phyloP scores from a whole-genome alignment of 164 flowering plant species.

The Annona squamosa region DNA sequence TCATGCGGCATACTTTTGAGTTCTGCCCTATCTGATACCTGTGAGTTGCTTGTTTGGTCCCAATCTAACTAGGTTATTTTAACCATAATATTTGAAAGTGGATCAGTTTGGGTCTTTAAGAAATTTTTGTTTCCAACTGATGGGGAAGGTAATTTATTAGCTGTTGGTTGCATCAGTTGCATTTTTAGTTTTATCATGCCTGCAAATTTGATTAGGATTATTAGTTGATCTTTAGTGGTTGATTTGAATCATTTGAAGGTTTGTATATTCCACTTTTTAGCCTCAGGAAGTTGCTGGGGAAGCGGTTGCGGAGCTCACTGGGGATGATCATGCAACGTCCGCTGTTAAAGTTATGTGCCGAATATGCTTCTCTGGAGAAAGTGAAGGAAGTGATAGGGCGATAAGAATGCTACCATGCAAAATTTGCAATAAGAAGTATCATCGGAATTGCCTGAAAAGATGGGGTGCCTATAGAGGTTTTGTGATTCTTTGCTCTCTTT shows the following conservation, averaged over 20 bases:
- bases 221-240: not conserved
- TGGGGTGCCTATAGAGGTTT: slow-evolving; percentile 92
- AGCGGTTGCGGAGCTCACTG: slow-evolving; percentile 10
- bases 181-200: not conserved
- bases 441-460: slow-evolving; percentile 70
- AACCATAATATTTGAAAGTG: not conserved
- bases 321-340: slow-evolving; percentile 34
- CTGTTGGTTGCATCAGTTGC: not conserved
- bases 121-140: not conserved
- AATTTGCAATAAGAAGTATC: slow-evolving; percentile 86
- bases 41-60: not conserved
- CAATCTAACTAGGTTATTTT: not conserved
- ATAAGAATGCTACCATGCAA: slow-evolving; percentile 83
- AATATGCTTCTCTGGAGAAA: slow-evolving; percentile 78
- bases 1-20: too few species aligned
- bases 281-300: slow-evolving; percentile 22
- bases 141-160: not conserved
- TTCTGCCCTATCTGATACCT: not conserved
- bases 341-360: slow-evolving; percentile 70
- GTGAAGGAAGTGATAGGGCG: slow-evolving; percentile 83
- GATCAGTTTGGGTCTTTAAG: not conserved
- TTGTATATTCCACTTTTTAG: not conserved
- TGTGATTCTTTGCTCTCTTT: not conserved
- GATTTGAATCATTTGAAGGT: not conserved
- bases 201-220: not conserved